Percentiles rank a stretch among this genome's conserved stretches.
These are phyloP conservation scores for Cyclocybe cylindracea DNA, from an alignment of 768 basidiomycete genomes.

Conservation along the genomic window DNA sequence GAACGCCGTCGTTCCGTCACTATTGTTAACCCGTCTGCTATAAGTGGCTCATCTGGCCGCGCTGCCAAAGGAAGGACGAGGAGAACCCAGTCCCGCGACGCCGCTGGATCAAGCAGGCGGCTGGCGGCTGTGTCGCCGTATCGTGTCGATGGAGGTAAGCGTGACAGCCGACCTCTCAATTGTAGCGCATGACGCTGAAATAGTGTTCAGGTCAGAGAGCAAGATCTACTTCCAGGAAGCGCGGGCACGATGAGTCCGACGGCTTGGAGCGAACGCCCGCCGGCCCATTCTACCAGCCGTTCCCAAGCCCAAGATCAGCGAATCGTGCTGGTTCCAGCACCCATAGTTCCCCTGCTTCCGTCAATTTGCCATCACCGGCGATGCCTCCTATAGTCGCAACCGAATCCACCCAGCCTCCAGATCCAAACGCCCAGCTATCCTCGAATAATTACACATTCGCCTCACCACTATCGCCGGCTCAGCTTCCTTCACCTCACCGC, in stretches of 20 bases:
- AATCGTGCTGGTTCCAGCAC: slow-evolving; percentile 49
- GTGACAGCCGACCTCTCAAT: neutral
- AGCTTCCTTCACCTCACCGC: slow-evolving; percentile 51
- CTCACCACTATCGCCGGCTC: slow-evolving; percentile 52
- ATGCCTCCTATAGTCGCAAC: slow-evolving; percentile 39
- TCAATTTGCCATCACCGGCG: slow-evolving; percentile 69
- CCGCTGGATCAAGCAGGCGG: slow-evolving; percentile 50
- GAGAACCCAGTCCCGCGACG: slow-evolving; percentile 62
- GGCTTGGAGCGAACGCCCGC: slow-evolving; percentile 42
- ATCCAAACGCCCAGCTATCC: slow-evolving; percentile 57
- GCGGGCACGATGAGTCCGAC: slow-evolving; percentile 69
- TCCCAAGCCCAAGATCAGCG: slow-evolving; percentile 51
- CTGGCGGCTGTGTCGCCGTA: slow-evolving; percentile 64
- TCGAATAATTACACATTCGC: slow-evolving; percentile 46
- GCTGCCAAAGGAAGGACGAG: slow-evolving; percentile 52
- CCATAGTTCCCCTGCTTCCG: slow-evolving; percentile 77
- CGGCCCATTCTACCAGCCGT: slow-evolving; percentile 52
- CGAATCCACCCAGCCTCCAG: slow-evolving; percentile 16
- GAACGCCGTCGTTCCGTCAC: slow-evolving; percentile 62
- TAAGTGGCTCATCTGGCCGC: slow-evolving; percentile 36
- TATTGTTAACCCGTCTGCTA: slow-evolving; percentile 42
- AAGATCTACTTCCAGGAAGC: slow-evolving; percentile 73
- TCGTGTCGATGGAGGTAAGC: slow-evolving; percentile 60
- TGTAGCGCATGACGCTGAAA: too few relatives aligned
- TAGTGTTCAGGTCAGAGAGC: slow-evolving; percentile 52